Evolutionary conservation across 768 basidiomycete genomes (phyloP), one percentile per base, ranked within the genome.

Genomic region (Termitomyces sp.): DNA sequence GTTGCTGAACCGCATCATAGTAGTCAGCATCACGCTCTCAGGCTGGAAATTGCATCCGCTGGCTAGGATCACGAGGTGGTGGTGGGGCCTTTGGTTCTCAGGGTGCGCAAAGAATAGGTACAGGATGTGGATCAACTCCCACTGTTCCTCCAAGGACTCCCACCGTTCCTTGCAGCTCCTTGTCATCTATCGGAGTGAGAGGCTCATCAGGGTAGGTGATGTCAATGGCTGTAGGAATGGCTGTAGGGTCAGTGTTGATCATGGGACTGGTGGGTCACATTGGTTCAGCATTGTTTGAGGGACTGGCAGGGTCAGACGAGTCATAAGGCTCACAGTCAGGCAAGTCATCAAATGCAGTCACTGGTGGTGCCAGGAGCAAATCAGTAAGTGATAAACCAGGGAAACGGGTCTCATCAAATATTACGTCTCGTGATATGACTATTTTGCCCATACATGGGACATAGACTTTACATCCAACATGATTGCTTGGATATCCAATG

Each of bases 401-500:
- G 12, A 44, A 44, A 4, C 12, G 12, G 4, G 2, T 44, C 8
- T 44, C 43, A 13, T 44, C 12, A 6, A 44, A 44, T 10, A 44
- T 22, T 3, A 44, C 12, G 20, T 44, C 43, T 12, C 10, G 4
- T 1, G 6, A 44, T 12, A 44, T 12, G 1, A 44, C 43, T 7
- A 44, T 20, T 54, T 57, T 61, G 60, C 44, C 61, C 56, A 0
- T 60, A 63, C 22, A 36, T 46, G 6, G 67, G 7, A 71, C 56
- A 40, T 62, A 74, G 56, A 73, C 69, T 10, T 54, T 33, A 68
- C 71, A 73, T 0, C 65, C 72, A 32, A 66, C 65, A 3, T 62
- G 42, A 0, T 64, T 64, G 12, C 40, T 44, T 0, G 65, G 60
- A 46, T 75, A 75, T 0, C 69, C 74, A 51, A 73, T 52, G 53